These are phyloP conservation scores for Plenodomus lindquistii DNA, from an alignment of 2,329 filamentous ascomycete species.

Conservation along the genomic window DNA sequence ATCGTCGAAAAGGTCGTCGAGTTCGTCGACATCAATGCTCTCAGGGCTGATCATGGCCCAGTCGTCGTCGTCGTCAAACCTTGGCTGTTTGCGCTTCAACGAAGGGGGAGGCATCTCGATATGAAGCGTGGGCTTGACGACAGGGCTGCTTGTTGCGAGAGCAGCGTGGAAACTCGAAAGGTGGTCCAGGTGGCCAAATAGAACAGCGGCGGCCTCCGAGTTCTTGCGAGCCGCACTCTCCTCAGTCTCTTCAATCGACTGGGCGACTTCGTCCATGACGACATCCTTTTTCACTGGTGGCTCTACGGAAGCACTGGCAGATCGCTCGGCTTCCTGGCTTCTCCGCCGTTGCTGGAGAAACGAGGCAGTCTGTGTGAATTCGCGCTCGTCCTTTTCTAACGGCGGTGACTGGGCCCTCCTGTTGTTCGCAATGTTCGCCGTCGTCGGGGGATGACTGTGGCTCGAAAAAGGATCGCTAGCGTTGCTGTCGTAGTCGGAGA, in stretches of 20 bases:
- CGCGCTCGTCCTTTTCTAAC: constrained; percentile 90
- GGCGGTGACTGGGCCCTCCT: constrained; percentile 81
- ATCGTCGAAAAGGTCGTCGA: constrained; percentile 82
- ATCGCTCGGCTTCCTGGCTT: constrained; percentile 49
- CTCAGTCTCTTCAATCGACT: constrained; percentile 50
- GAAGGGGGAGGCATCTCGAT: constrained; percentile 39
- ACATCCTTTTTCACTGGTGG: constrained; percentile 33
- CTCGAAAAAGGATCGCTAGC: constrained; percentile 64
- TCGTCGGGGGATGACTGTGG: constrained; percentile 47
- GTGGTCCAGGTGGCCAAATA: constrained; percentile 53
- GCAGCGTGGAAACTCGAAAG: constrained; percentile 42
- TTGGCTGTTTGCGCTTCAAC: constrained; percentile 38
- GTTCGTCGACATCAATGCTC: constrained; percentile 87
- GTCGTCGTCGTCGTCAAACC: constrained; percentile 38
- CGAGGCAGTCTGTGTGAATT: constrained; percentile 94
- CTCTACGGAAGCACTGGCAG: constrained; percentile 44
- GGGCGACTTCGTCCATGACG: constrained; percentile 44
- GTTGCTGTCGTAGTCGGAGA: constrained; percentile 81
- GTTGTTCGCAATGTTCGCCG: constrained; percentile 57
- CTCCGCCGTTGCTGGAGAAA: constrained; percentile 68
- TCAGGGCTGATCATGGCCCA: constrained; percentile 70
- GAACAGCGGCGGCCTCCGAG: constrained; percentile 52
- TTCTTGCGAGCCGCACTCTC: constrained; percentile 56
- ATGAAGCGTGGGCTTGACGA: constrained; percentile 46
- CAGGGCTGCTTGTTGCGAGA: constrained; percentile 49